Conservation (phyloP, 2,329 filamentous ascomycete species). For the Davidsoniella eucalypti region DNA sequence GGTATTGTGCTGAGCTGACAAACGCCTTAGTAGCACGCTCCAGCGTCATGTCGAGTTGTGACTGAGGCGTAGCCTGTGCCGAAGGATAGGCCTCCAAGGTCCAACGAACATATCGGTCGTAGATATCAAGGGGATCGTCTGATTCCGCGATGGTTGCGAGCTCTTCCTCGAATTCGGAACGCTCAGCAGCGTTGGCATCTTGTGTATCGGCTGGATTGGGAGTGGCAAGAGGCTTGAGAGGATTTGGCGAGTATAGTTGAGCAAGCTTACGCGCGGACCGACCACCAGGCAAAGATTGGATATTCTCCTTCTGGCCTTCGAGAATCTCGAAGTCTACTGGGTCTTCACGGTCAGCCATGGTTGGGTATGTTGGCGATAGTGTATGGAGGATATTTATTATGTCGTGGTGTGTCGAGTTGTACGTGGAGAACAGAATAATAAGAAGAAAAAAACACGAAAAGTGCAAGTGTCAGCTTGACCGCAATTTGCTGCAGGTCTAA, state of each 20-base stretch:
- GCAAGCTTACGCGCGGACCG: slow-evolving; percentile 80
- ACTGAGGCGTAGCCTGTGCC: slow-evolving; percentile 77
- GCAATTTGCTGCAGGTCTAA: too few relatives aligned
- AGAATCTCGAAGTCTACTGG: slow-evolving; percentile 75
- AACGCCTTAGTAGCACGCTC: slow-evolving; percentile 89
- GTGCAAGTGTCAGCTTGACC: background rate
- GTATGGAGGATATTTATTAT: background rate
- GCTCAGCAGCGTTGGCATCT: slow-evolving; percentile 61
- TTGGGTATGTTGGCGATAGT: slow-evolving; percentile 8
- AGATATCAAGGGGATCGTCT: slow-evolving; percentile 89
- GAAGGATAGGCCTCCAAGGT: slow-evolving; percentile 89
- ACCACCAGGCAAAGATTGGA: slow-evolving; percentile 75
- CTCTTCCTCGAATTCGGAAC: slow-evolving; percentile 76
- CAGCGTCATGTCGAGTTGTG: slow-evolving; percentile 74
- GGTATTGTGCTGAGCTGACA: slow-evolving; percentile 71
- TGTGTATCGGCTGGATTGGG: slow-evolving; percentile 56
- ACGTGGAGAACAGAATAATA: background rate
- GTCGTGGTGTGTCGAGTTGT: background rate
- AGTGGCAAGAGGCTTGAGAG: slow-evolving; percentile 38
- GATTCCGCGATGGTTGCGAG: slow-evolving; percentile 63
- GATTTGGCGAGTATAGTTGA: slow-evolving; percentile 57
- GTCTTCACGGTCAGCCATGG: slow-evolving; percentile 35
- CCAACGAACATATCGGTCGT: slow-evolving; percentile 95
- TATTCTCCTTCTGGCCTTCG: slow-evolving; percentile 95
- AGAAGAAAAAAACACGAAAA: background rate